These are phyloP conservation scores for Sonneratia alba DNA, from an alignment of 345 rosid species.

Conservation along the genomic window DNA sequence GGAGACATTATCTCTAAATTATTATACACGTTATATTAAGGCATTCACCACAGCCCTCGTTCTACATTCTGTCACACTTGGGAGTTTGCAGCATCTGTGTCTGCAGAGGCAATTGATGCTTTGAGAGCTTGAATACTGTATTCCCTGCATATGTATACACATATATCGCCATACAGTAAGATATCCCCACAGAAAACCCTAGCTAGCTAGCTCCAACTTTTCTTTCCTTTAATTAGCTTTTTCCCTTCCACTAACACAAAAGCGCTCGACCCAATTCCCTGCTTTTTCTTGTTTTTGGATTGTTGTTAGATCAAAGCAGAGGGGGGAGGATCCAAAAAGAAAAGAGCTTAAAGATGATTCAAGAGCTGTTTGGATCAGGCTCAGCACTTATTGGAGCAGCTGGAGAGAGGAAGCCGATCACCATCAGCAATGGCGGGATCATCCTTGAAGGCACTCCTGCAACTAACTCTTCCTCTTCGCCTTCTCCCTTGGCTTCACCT, in stretches of 20 bases:
- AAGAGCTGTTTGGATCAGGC: conserved; percentile 47
- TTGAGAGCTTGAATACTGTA: neutral
- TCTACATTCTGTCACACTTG: neutral
- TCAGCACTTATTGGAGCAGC: conserved; percentile 25
- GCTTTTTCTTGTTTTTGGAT: conserved; percentile 53
- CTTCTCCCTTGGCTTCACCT: conserved; percentile 19
- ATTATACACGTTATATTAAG: neutral
- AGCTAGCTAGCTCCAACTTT: conserved; percentile 6
- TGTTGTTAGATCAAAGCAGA: conserved; percentile 40
- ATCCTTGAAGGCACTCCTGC: conserved; percentile 33
- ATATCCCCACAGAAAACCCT: conserved; percentile 23
- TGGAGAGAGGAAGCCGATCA: conserved; percentile 21
- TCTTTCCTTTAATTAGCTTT: conserved; percentile 26
- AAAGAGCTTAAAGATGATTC: conserved; percentile 44
- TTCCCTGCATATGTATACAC: neutral
- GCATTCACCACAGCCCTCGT: neutral
- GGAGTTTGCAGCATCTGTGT: neutral
- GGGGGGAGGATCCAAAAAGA: conserved; percentile 6
- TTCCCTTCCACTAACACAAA: conserved; percentile 33
- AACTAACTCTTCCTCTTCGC: conserved; percentile 3
- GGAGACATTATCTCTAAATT: too few relatives aligned
- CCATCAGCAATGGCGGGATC: conserved; percentile 24
- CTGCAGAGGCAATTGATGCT: neutral
- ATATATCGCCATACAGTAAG: conserved; percentile 11
- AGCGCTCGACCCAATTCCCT: conserved; percentile 20